Conservation (phyloP, 805 yeast genomes). For the Metschnikowia matae region DNA sequence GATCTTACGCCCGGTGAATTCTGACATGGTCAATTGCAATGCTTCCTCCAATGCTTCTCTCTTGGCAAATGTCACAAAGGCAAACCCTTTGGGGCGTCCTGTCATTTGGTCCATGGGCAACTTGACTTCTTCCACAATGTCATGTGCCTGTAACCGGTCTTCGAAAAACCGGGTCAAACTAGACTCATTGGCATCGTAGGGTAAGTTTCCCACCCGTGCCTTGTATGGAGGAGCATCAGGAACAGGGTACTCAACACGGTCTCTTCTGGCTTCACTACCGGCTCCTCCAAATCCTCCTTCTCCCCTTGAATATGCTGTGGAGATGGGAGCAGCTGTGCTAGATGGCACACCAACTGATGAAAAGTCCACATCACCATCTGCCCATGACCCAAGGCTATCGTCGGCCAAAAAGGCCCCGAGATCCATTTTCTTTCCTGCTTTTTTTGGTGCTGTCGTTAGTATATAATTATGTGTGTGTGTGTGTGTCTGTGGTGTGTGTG, state of each 20-base stretch:
- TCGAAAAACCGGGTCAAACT: slow-evolving; percentile 59
- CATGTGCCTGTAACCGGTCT: slow-evolving; percentile 47
- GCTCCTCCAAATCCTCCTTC: slow-evolving; percentile 6
- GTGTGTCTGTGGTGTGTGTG: too few species aligned
- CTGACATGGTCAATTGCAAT: slow-evolving; percentile 40
- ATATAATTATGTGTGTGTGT: neutral
- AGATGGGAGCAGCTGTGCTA: slow-evolving; percentile 16
- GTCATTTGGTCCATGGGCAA: slow-evolving; percentile 66
- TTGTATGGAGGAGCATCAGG: slow-evolving; percentile 91
- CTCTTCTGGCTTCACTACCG: slow-evolving; percentile 25
- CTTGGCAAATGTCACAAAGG: slow-evolving; percentile 48
- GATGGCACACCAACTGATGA: slow-evolving; percentile 54
- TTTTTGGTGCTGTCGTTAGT: slow-evolving; percentile 42
- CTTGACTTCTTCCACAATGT: slow-evolving; percentile 57
- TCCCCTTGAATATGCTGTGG: slow-evolving; percentile 6
- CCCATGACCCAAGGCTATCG: slow-evolving; percentile 76
- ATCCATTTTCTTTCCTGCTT: slow-evolving; percentile 67
- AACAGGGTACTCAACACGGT: slow-evolving; percentile 71
- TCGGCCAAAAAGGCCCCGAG: slow-evolving; percentile 80
- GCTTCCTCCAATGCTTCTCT: slow-evolving; percentile 50
- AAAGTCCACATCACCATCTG: slow-evolving; percentile 76
- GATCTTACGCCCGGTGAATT: slow-evolving; percentile 47
- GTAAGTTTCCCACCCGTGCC: slow-evolving; percentile 83
- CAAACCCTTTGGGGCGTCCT: slow-evolving; percentile 59
- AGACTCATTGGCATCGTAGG: slow-evolving; percentile 74